These are phyloP conservation scores for Stephania japonica DNA, from an alignment of 164 flowering plant genomes.

Conservation along the genomic window DNA sequence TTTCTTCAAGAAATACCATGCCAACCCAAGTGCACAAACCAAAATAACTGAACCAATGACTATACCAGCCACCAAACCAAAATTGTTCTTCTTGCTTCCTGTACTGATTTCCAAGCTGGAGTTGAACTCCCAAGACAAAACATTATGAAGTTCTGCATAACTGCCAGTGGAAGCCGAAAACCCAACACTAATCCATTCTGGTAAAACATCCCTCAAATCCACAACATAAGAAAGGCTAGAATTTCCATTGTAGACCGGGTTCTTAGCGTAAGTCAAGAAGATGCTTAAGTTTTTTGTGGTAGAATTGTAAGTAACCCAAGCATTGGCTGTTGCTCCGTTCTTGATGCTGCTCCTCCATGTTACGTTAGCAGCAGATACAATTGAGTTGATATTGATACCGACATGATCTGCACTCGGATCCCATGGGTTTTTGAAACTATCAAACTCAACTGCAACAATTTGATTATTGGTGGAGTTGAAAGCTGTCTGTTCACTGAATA, in stretches of 20 bases:
- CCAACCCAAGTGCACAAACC: slow-evolving; percentile 9
- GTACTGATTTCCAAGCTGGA: slow-evolving; percentile 31
- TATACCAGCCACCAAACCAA: slow-evolving; percentile 8
- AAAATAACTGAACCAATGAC: slow-evolving; percentile 14
- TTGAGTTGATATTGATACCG: slow-evolving; percentile 44
- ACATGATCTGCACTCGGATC: slow-evolving; percentile 46
- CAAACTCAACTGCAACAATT: slow-evolving; percentile 56
- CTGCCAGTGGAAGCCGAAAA: slow-evolving; percentile 69
- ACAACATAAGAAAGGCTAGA: slow-evolving; percentile 29
- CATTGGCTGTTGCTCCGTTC: slow-evolving; percentile 35
- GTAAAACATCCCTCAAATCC: slow-evolving; percentile 38
- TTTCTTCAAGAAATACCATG: slow-evolving; percentile 10
- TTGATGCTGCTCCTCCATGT: slow-evolving; percentile 46
- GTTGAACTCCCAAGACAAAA: slow-evolving; percentile 48
- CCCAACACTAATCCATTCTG: slow-evolving; percentile 42
- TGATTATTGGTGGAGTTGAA: slow-evolving; percentile 5
- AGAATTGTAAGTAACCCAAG: slow-evolving; percentile 52
- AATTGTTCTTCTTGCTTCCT: neutral
- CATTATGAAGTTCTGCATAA: slow-evolving; percentile 29
- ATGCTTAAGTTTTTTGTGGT: slow-evolving; percentile 36
- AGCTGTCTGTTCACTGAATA: slow-evolving; percentile 9
- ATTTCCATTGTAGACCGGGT: slow-evolving; percentile 24
- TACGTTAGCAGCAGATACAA: slow-evolving; percentile 26
- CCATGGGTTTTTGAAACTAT: slow-evolving; percentile 32
- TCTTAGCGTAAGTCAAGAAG: slow-evolving; percentile 32